A percentile compares a stretch with the other conserved stretches of the same genome.
These are phyloP conservation scores for Chlorencoelia australis DNA, from an alignment of 2,329 filamentous ascomycete species.

Conservation along the genomic window DNA sequence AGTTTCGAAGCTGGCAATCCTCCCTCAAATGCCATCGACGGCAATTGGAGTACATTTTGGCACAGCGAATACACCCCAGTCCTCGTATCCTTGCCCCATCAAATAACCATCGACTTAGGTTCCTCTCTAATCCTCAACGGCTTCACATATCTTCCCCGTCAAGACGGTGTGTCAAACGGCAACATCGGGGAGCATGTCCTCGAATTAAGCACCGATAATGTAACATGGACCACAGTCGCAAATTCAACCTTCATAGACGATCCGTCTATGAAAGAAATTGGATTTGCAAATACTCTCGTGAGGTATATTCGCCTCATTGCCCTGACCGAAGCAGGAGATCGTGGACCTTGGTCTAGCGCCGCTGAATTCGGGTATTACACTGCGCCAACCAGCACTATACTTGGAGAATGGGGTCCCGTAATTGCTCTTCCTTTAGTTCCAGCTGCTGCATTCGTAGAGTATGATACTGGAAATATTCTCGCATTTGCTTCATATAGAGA, in stretches of 20 bases:
- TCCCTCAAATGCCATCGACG: conserved; percentile 24
- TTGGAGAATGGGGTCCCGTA: conserved; percentile 12
- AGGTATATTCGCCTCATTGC: conserved; percentile 12
- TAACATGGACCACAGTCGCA: conserved; percentile 23
- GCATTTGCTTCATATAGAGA: conserved; percentile 10
- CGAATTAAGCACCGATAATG: conserved; percentile 25
- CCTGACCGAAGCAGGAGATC: conserved; percentile 13
- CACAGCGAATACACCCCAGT: conserved; percentile 24
- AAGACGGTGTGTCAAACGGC: conserved; percentile 27
- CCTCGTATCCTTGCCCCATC: conserved; percentile 24
- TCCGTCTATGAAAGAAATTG: conserved; percentile 4
- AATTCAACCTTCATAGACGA: conserved; percentile 17
- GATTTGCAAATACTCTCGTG: conserved; percentile 5
- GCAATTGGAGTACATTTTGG: conserved; percentile 26
- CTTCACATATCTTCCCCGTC: conserved; percentile 26
- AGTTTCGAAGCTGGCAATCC: background rate
- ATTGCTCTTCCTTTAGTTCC: conserved; percentile 15
- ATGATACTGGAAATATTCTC: conserved; percentile 10
- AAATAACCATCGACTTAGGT: conserved; percentile 28
- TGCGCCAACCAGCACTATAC: conserved; percentile 1
- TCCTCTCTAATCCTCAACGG: conserved; percentile 23
- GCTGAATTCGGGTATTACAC: conserved; percentile 7
- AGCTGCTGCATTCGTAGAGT: conserved; percentile 10
- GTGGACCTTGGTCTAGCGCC: conserved; percentile 10
- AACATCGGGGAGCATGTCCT: conserved; percentile 27